Base-by-base conservation (phyloP, 768 basidiomycete genomes). In the Strobilomyces dryophilus region DNA sequence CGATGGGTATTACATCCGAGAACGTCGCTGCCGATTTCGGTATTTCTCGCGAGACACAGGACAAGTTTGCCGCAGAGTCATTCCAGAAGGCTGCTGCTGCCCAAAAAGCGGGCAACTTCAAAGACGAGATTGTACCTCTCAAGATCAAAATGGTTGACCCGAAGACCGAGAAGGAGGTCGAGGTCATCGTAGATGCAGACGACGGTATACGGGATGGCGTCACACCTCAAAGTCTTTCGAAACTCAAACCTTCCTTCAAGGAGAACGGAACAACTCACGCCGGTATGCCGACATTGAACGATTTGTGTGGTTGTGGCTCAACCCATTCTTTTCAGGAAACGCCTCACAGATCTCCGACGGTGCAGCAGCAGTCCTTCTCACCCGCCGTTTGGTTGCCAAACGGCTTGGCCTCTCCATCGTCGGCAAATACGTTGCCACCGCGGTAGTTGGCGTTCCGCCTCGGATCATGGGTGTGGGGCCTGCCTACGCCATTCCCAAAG, bases 1-100 rank as follows among this genome's bases (percentile, higher is more conserved):
- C 91, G 41, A 92, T 92, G 90, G 94, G 93, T 34, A 85, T 94
- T 74, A 94, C 94, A 18, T 92, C 89, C n/a, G 92, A 95, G 75
- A 93, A 93, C 67, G 91, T 94, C 58, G 90, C 93, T 12, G 67
- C 76, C 45, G 83, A 92, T 51, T 95, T 79, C 70, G 74, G 76
- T 54, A 82, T 95, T 66, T 75, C 85, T 27, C 87, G 94, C 49
- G 75, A 77, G 45, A 72, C 69, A n/a, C 91, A 95, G 72, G 94
- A 95, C 74, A 79, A 76, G 51, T 94, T 95, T 62, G 85, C 93
- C 7, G 91, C 91, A 14, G 69, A 75, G 41, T 93, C 91, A 0
- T 92, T 91, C 81, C 83, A 85, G 62, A 90, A 90, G 66, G 93
- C 93, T 8, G 82, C 84, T 14, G 78, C 77, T 10, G 92, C 92